A percentile compares a stretch with the other conserved stretches of the same genome.
Conservation (phyloP, 495 filamentous ascomycete genomes). For the Penicillium arizonense region DNA sequence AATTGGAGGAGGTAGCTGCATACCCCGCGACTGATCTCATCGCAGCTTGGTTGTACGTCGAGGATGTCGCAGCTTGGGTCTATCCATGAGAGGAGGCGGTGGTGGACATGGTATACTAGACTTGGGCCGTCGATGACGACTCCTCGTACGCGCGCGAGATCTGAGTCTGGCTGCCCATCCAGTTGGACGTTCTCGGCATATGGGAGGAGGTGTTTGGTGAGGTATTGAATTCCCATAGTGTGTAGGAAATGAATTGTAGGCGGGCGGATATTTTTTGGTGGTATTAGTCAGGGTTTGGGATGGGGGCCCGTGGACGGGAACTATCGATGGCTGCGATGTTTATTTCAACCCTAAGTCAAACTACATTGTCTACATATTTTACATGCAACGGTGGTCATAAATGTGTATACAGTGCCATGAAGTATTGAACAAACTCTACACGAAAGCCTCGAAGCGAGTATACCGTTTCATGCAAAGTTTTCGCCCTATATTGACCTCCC, state of each 20-base stretch:
- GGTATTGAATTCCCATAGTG: conserved; percentile 69
- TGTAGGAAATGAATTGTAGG: background rate
- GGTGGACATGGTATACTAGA: conserved; percentile 68
- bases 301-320: background rate
- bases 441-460: too few relatives aligned
- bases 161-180: conserved; percentile 6
- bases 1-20: conserved; percentile 62
- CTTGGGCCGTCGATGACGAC: conserved; percentile 76
- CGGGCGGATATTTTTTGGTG: background rate
- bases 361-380: too few relatives aligned
- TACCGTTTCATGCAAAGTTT: too few relatives aligned
- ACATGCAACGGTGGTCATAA: too few relatives aligned
- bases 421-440: too few relatives aligned
- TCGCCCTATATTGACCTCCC: too few relatives aligned
- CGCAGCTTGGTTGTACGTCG: conserved; percentile 60
- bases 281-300: background rate
- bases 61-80: conserved; percentile 32
- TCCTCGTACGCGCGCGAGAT: conserved; percentile 13
- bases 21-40: conserved; percentile 54
- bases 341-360: too few relatives aligned
- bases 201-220: conserved; percentile 57
- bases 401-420: too few relatives aligned
- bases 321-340: too few relatives aligned
- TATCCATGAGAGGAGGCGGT: conserved; percentile 46
- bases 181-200: conserved; percentile 54